phyloP scores from a whole-genome alignment of 2,329 filamentous ascomycete genomes.

The Curvularia lunata region DNA sequence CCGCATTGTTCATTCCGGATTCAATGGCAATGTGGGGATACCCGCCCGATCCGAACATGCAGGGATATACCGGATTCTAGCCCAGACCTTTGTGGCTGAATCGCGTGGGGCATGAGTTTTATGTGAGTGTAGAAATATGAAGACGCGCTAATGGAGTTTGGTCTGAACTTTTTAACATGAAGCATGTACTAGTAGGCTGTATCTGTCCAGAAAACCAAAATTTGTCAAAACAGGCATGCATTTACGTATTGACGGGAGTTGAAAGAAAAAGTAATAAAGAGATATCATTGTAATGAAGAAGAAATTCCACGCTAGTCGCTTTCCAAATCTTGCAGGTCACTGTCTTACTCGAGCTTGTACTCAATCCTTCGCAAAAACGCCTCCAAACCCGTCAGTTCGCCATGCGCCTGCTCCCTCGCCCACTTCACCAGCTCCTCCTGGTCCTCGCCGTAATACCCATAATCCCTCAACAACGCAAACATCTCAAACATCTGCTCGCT shows the following conservation, averaged over 20 bases:
- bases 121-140: not conserved
- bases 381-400: constrained; percentile 36
- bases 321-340: not conserved
- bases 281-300: not conserved
- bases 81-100: not conserved
- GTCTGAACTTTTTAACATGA: not conserved
- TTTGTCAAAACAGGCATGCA: not conserved
- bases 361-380: constrained; percentile 32
- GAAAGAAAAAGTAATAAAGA: not conserved
- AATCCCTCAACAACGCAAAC: constrained; percentile 33
- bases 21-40: constrained; percentile 42
- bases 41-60: constrained; percentile 22
- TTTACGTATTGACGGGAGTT: not conserved
- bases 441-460: constrained; percentile 39
- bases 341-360: constrained; percentile 29
- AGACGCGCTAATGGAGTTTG: not conserved
- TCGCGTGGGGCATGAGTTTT: not conserved
- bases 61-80: constrained; percentile 25
- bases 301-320: not conserved
- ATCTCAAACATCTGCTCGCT: constrained; percentile 37
- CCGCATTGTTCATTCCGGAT: constrained; percentile 47
- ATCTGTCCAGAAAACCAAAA: not conserved
- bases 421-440: constrained; percentile 35
- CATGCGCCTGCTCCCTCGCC: constrained; percentile 33
- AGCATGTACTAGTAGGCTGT: not conserved